Evolutionary conservation across 179 eudicot species (phyloP), one percentile per base, ranked within the genome.

Genomic region (Sideroxylon spinosum): DNA sequence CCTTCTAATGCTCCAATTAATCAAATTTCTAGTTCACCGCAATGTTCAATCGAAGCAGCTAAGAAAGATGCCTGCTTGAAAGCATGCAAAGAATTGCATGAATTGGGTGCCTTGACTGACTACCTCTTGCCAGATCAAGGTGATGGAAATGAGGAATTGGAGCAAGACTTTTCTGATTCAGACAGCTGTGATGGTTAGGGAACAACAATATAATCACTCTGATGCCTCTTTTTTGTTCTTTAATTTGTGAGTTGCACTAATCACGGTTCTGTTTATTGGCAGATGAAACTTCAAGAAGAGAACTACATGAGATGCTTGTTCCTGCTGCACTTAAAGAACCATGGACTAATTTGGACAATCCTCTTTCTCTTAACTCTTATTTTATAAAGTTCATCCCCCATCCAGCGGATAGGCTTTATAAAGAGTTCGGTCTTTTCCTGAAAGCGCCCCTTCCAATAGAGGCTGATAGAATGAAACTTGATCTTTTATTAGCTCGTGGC

Each of bases 1-100:
- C 99, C 99, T 59, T 81, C 92, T 50, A 96, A 96, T 88, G 96
- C 99, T 85, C 96, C 99, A 37, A 82, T 90, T 73, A 96, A 86
- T 85, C 85, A 86, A 76, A 81, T 96, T 80, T 71, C 53, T 61
- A 80, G 97, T 55, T 64, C 82, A 79, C 91, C 95, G 72, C 97
- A 92, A 81, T 76, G 92, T 78, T 92, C 97, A n/a, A 81, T 14
- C 17, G 99, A 91, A 53, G 92, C 89, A 80, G 97, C 99, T 44
- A 96, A 91, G 79, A 90, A 83, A 90, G 93, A 91, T 86, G 97
- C 98, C 76, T 94, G 99, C 83, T 86, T 96, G 75, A 87, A 86
- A 86, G 99, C 98, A 79, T 96, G 99, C 88, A 82, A 90, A 85
- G 84, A 86, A 74, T 85, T 96, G 90, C 99, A 96, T 86, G 86